Evolutionary conservation across 495 filamentous ascomycete species (phyloP), one percentile per base, ranked within the genome.

Genomic region (Friedmanniomyces endolithicus): DNA sequence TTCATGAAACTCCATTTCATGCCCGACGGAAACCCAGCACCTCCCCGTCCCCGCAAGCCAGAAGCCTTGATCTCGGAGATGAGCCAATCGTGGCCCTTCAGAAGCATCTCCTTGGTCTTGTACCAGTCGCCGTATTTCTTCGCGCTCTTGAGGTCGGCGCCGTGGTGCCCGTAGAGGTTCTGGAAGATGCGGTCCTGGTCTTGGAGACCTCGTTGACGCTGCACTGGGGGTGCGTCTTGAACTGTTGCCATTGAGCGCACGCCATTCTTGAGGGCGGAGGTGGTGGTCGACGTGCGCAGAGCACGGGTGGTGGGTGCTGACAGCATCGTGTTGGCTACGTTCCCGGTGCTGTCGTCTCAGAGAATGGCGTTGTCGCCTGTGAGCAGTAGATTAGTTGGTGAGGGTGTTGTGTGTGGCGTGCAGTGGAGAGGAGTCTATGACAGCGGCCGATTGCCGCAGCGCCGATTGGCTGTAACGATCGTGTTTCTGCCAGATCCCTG

Each of bases 1-100:
- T 97, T 98, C 92, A 98, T 98, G 77, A 98, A 98, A 50, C 96
- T 90, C 84, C 94, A 98, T 90, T 98, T 98, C 78, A 97, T 74
- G 55, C 92, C 92, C 14, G 90, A 95, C 55, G 92, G 92, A 67
- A 98, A 98, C 64, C 92, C 92, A 71, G 92, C 92, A 71, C 92
- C 92, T 71, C 92, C 92, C 73, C 92, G 85, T 53, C 92, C 92
- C 71, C 92, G 84, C 47, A 98, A 80, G 60, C 92, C 92, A 6
- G 92, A 98, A 11, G 87, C 81, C 76, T 96, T 98, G 71, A 98
- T 81, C 71, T 98, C 92, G 50, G 82, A 80, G 61, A 98, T 96
- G 65, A 98, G 84, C 92, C 92, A 98, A 65, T 98, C 92, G 72
- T 98, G 84, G 50, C 92, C 92, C 76, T 98, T 97, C 59, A 87